These are phyloP conservation scores for Lepiota subincarnata DNA, from an alignment of 768 basidiomycete genomes.

Conservation along the genomic window DNA sequence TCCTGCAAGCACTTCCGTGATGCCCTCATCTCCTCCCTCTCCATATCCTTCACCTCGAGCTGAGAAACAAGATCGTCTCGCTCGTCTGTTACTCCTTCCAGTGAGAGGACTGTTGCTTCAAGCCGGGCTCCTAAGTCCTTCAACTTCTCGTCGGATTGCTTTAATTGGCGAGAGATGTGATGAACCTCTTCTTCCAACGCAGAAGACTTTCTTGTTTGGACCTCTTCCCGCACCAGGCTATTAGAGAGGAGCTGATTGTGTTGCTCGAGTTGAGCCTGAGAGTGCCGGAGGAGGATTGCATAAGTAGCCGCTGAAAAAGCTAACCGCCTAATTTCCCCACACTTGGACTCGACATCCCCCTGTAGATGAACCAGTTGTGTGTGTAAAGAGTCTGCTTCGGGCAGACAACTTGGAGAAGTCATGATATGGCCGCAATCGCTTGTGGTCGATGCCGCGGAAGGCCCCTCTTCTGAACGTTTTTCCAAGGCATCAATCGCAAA, in stretches of 20 bases:
- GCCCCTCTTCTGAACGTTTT: conserved; percentile 33
- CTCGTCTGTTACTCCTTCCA: conserved; percentile 34
- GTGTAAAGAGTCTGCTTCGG: conserved; percentile 27
- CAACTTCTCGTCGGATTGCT: conserved; percentile 20
- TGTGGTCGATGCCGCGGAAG: conserved; percentile 17
- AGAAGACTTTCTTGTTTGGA: not conserved
- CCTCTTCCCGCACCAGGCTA: conserved; percentile 5
- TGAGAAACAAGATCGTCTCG: conserved; percentile 33
- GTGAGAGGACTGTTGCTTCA: conserved; percentile 25
- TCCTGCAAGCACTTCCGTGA: conserved; percentile 13
- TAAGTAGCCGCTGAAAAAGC: conserved; percentile 19
- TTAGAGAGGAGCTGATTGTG: not conserved
- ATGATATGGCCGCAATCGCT: conserved; percentile 22
- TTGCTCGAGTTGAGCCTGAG: conserved; percentile 1
- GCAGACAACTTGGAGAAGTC: not conserved
- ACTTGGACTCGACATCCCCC: conserved; percentile 20
- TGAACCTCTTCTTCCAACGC: conserved; percentile 12
- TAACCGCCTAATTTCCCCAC: conserved; percentile 28
- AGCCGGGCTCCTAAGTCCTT: conserved; percentile 30
- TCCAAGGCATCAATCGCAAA: conserved; percentile 60
- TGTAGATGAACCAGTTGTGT: conserved; percentile 18
- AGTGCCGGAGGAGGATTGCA: not conserved
- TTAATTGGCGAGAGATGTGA: conserved; percentile 17
- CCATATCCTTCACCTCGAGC: conserved; percentile 27
- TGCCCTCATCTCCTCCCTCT: conserved; percentile 18